Conservation (phyloP, 2,329 filamentous ascomycete genomes). For the Apiospora pterosperma region DNA sequence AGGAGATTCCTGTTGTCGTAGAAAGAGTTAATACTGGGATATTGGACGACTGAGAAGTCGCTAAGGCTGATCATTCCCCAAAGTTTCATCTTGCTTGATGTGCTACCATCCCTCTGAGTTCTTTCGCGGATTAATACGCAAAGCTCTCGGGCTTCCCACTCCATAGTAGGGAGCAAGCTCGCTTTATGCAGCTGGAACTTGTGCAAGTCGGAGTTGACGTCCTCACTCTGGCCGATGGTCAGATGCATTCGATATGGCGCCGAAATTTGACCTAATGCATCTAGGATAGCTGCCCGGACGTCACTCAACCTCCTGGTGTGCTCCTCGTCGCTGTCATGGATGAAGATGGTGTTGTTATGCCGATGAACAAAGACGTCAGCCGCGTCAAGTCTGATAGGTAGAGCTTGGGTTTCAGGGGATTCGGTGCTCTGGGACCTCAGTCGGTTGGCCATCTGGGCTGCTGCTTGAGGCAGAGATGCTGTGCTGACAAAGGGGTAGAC, state of each 20-base stretch:
- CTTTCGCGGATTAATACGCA: slow-evolving; percentile 51
- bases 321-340: slow-evolving; percentile 29
- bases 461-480: slow-evolving; percentile 41
- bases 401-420: slow-evolving; percentile 6
- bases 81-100: slow-evolving; percentile 48
- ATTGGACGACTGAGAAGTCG: slow-evolving; percentile 14
- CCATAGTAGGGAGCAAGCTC: slow-evolving; percentile 40
- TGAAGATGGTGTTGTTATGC: slow-evolving; percentile 47
- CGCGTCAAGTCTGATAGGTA: slow-evolving; percentile 32
- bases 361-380: slow-evolving; percentile 47
- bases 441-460: slow-evolving; percentile 30
- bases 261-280: slow-evolving; percentile 29
- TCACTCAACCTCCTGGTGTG: slow-evolving; percentile 20
- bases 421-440: slow-evolving; percentile 21
- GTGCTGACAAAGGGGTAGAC: slow-evolving; percentile 61
- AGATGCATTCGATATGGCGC: slow-evolving; percentile 46
- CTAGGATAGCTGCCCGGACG: slow-evolving; percentile 33
- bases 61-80: slow-evolving; percentile 48
- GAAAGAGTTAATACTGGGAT: slow-evolving; percentile 11
- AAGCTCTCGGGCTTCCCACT: slow-evolving; percentile 47
- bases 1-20: slow-evolving; percentile 9
- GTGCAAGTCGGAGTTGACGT: slow-evolving; percentile 40
- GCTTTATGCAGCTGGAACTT: slow-evolving; percentile 52
- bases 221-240: slow-evolving; percentile 57
- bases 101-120: slow-evolving; percentile 22